phyloP scores from a whole-genome alignment of 768 basidiomycete species.

The Suillus americanus region DNA sequence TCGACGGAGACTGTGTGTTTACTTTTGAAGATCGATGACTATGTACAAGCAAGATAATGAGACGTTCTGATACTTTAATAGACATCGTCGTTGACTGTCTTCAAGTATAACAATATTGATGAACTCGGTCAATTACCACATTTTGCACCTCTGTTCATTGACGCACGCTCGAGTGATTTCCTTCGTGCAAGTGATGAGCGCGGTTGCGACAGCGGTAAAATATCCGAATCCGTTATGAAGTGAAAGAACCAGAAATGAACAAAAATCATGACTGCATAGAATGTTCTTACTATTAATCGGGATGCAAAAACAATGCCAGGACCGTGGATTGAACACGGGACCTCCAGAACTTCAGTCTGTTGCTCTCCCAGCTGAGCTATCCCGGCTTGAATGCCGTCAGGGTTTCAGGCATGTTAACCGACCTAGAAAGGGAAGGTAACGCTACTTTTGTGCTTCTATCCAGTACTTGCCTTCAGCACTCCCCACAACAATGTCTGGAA shows the following conservation, averaged over 20 bases:
- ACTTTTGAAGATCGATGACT: constrained; percentile 94
- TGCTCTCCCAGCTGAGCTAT: constrained; percentile 79
- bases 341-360: constrained; percentile 72
- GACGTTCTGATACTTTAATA: neutral
- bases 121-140: neutral
- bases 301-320: constrained; percentile 48
- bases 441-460: neutral
- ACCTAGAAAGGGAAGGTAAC: neutral
- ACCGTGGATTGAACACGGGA: constrained; percentile 81
- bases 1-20: constrained; percentile 98
- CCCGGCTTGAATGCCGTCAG: constrained; percentile 36
- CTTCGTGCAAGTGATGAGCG: neutral
- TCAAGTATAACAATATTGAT: neutral
- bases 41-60: constrained; percentile 71
- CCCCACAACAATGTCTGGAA: constrained; percentile 71
- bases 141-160: neutral
- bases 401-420: neutral
- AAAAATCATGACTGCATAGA: too few species aligned
- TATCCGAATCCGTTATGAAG: neutral
- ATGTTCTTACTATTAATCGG: too few species aligned
- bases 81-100: neutral
- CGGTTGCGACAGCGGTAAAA: neutral
- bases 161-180: neutral
- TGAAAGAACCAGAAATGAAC: neutral
- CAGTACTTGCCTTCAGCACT: constrained; percentile 1